These are phyloP conservation scores for Pseudogymnoascus destructans DNA, from an alignment of 2,329 filamentous ascomycete species.

Conservation along the genomic window DNA sequence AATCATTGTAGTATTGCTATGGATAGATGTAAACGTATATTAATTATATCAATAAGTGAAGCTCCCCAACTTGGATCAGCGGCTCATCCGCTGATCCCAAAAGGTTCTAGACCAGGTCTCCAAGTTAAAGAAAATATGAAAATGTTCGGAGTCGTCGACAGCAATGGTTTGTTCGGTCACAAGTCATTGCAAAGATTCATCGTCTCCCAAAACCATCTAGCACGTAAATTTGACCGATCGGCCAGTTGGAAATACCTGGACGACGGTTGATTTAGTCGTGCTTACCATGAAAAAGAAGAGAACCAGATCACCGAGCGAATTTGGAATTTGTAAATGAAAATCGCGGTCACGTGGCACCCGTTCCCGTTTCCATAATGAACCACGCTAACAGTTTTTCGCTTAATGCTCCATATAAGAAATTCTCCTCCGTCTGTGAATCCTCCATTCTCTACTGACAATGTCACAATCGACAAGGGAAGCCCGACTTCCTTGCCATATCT, in stretches of 20 bases:
- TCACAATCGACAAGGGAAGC: constrained; percentile 1
- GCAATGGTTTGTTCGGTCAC: neutral
- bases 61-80: neutral
- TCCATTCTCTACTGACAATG: neutral
- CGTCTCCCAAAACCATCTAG: constrained; percentile 13
- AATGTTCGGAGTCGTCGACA: constrained; percentile 1
- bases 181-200: neutral
- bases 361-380: constrained; percentile 8
- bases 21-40: neutral
- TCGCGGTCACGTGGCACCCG: neutral
- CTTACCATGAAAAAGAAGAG: constrained; percentile 16
- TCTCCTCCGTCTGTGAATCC: neutral
- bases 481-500: neutral
- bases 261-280: constrained; percentile 24
- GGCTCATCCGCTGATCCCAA: neutral
- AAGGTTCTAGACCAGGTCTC: neutral
- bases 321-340: neutral
- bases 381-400: constrained; percentile 9
- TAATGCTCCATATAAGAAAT: constrained; percentile 9
- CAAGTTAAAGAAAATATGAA: constrained; percentile 1
- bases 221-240: constrained; percentile 24
- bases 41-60: neutral
- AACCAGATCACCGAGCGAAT: neutral
- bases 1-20: neutral
- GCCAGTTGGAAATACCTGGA: constrained; percentile 19